These are phyloP conservation scores for Chrysanthemum makinoi DNA, from an alignment of 129 eudicot species.

Conservation along the genomic window DNA sequence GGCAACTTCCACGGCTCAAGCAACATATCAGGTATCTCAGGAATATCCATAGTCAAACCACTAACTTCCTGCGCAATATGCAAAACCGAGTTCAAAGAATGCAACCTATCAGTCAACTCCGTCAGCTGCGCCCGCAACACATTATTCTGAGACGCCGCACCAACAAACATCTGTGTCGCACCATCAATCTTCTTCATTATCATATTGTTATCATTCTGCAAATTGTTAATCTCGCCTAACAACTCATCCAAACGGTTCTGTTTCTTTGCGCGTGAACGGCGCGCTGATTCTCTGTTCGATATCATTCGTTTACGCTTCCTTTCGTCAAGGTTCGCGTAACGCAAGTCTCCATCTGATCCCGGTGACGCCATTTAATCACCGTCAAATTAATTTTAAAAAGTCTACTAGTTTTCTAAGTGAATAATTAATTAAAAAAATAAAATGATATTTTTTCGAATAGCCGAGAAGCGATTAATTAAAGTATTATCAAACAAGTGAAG, in stretches of 20 bases:
- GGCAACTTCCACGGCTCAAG: conserved; percentile 84
- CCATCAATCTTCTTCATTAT: conserved; percentile 38
- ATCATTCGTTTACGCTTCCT: conserved; percentile 57
- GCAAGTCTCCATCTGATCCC: conserved; percentile 46
- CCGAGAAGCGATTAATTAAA: not conserved
- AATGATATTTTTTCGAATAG: not conserved
- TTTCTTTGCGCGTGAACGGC: conserved; percentile 62
- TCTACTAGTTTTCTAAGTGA: not conserved
- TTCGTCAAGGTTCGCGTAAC: conserved; percentile 46
- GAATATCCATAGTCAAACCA: conserved; percentile 52
- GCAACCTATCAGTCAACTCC: conserved; percentile 61
- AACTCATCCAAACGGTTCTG: conserved; percentile 60
- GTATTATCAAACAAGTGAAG: not conserved
- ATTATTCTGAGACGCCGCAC: conserved; percentile 52
- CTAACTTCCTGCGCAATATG: conserved; percentile 54
- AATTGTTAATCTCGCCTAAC: conserved; percentile 36
- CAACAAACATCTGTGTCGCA: conserved; percentile 36
- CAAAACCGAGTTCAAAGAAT: conserved; percentile 52
- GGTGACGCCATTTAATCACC: conserved; percentile 24
- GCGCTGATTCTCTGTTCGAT: conserved; percentile 76
- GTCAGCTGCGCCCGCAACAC: conserved; percentile 59
- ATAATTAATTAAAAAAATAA: not conserved
- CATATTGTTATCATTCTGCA: conserved; percentile 41
- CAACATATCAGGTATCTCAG: conserved; percentile 51
- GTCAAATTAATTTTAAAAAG: conserved; percentile 9